These are phyloP conservation scores for Penicillium egyptiacum DNA, from an alignment of 495 filamentous ascomycete species.

Conservation along the genomic window DNA sequence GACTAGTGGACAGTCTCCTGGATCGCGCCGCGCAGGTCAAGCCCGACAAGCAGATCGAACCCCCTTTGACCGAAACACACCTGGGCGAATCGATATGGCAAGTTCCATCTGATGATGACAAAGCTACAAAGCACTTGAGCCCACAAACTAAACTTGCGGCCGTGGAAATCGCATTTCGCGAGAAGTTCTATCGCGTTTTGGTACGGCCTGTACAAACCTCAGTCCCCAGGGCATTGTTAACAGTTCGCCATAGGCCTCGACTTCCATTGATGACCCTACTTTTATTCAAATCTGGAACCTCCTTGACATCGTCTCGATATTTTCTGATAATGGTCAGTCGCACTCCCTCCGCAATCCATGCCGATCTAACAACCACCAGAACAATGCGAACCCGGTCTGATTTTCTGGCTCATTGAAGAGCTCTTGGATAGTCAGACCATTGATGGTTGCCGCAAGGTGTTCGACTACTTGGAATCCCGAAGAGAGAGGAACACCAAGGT, in stretches of 20 bases:
- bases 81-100: constrained; percentile 45
- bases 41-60: constrained; percentile 67
- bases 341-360: not conserved
- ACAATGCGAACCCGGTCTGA: constrained; percentile 78
- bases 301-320: constrained; percentile 81
- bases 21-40: constrained; percentile 64
- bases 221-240: constrained; percentile 10
- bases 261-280: constrained; percentile 66
- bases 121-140: constrained; percentile 26
- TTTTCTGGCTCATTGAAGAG: constrained; percentile 91
- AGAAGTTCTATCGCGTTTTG: constrained; percentile 72
- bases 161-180: constrained; percentile 75
- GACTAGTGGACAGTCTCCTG: constrained; percentile 61
- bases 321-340: constrained; percentile 71
- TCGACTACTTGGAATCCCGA: constrained; percentile 91
- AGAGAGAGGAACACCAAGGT: constrained; percentile 79
- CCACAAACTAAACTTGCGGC: constrained; percentile 58
- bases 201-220: constrained; percentile 46
- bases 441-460: constrained; percentile 81
- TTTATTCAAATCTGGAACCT: constrained; percentile 91
- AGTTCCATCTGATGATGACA: constrained; percentile 30
- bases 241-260: constrained; percentile 54
- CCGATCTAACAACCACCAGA: constrained; percentile 49
- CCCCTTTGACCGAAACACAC: constrained; percentile 62
- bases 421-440: constrained; percentile 95